A percentile compares a stretch with the other conserved stretches of the same genome.
Conservation (phyloP, 2,329 filamentous ascomycete genomes). For the Colletotrichum aenigma region DNA sequence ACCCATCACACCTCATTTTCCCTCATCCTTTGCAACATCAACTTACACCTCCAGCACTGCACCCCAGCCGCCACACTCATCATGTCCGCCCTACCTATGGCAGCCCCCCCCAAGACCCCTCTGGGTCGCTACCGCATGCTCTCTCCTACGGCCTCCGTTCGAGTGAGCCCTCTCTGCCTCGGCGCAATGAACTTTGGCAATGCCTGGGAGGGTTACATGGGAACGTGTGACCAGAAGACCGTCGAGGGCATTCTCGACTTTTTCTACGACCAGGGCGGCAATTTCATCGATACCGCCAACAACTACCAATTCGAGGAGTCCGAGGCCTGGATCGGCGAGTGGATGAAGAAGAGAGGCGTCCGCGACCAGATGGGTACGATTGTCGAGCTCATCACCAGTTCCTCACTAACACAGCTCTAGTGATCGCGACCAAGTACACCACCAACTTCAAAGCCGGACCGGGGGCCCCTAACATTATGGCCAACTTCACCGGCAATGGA, state of each 20-base stretch:
- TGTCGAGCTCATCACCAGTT: neutral
- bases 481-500: constrained; percentile 63
- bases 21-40: neutral
- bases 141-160: constrained; percentile 66
- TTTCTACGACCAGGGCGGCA: constrained; percentile 67
- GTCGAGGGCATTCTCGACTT: constrained; percentile 70
- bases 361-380: constrained; percentile 67
- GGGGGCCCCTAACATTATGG: constrained; percentile 45
- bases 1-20: neutral
- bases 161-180: constrained; percentile 71
- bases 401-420: constrained; percentile 32
- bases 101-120: constrained; percentile 60
- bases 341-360: constrained; percentile 68
- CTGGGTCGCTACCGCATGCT: constrained; percentile 70
- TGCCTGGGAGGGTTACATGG: constrained; percentile 62
- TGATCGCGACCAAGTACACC: constrained; percentile 73
- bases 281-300: constrained; percentile 76
- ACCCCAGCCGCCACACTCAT: neutral
- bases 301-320: constrained; percentile 70
- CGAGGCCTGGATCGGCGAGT: constrained; percentile 72
- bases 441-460: constrained; percentile 57
- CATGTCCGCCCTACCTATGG: constrained; percentile 37
- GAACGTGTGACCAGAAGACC: constrained; percentile 66
- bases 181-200: constrained; percentile 70
- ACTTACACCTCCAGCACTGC: neutral